Conservation (phyloP, 805 yeast genomes). For the Wickerhamiella australiensis region DNA sequence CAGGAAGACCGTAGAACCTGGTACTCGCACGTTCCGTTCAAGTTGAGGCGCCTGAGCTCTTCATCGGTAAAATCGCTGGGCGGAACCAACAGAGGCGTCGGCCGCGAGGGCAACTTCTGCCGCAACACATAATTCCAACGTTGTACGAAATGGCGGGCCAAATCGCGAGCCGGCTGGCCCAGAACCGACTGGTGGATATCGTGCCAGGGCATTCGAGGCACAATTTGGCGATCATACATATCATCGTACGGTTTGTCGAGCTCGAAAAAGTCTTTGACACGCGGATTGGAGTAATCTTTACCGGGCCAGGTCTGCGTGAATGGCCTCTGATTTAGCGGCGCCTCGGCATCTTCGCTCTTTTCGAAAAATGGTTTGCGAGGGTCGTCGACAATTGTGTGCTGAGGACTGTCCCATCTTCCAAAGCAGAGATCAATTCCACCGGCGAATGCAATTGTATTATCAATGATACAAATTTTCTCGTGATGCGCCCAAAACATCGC, state of each 20-base stretch:
- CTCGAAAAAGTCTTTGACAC: slow-evolving; percentile 74
- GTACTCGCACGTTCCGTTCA: slow-evolving; percentile 80
- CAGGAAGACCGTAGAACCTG: slow-evolving; percentile 85
- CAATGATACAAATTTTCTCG: slow-evolving; percentile 79
- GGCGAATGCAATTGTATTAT: slow-evolving; percentile 74
- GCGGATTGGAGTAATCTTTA: slow-evolving; percentile 92
- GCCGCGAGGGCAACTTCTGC: slow-evolving; percentile 88
- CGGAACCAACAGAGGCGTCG: slow-evolving; percentile 83
- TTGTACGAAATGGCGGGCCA: slow-evolving; percentile 89
- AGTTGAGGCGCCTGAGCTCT: slow-evolving; percentile 46
- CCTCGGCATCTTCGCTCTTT: slow-evolving; percentile 11
- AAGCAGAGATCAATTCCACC: slow-evolving; percentile 95
- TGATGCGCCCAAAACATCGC: slow-evolving; percentile 99
- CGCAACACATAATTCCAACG: slow-evolving; percentile 91
- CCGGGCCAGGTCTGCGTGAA: slow-evolving; percentile 75
- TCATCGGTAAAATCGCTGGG: slow-evolving; percentile 75
- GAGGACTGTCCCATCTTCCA: slow-evolving; percentile 95
- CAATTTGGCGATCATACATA: slow-evolving; percentile 68
- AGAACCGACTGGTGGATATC: slow-evolving; percentile 93
- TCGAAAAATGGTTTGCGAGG: slow-evolving; percentile 31
- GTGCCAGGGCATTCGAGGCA: slow-evolving; percentile 99
- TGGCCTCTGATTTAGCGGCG: slow-evolving; percentile 11
- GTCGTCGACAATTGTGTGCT: slow-evolving; percentile 81
- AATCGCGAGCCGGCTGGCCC: slow-evolving; percentile 89
- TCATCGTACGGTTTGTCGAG: slow-evolving; percentile 80